Evolutionary conservation across 148 eudicot genomes (phyloP).

Genomic region (Euryodendron excelsum): DNA sequence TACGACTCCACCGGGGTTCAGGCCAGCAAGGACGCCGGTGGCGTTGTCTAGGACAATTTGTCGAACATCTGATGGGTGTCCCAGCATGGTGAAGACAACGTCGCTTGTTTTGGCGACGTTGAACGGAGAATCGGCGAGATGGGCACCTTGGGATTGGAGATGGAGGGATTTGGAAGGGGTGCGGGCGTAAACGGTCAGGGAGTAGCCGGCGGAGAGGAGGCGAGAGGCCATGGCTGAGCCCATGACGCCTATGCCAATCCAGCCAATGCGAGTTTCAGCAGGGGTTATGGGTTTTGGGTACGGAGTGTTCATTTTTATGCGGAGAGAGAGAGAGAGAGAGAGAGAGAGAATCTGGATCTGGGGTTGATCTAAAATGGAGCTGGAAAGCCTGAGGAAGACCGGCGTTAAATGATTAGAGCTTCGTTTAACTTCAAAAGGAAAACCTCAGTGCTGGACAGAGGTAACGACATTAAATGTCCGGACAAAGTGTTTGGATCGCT

Average conservation of each 20-base stretch:
- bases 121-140: slow-evolving; percentile 44
- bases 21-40: slow-evolving; percentile 36
- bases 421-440: too few relatives aligned
- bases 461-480: too few relatives aligned
- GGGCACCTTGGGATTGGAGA: slow-evolving; percentile 68
- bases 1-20: slow-evolving; percentile 43
- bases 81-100: slow-evolving; percentile 82
- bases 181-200: slow-evolving; percentile 69
- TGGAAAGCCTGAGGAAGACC: too few relatives aligned
- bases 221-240: slow-evolving; percentile 84
- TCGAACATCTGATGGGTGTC: slow-evolving; percentile 86
- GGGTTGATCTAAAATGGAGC: too few relatives aligned
- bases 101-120: slow-evolving; percentile 42
- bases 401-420: too few relatives aligned
- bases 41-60: slow-evolving; percentile 40
- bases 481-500: too few relatives aligned
- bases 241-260: slow-evolving; percentile 92
- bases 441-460: too few relatives aligned
- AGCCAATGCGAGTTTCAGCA: slow-evolving; percentile 55
- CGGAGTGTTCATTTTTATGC: slow-evolving; percentile 22
- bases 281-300: slow-evolving; percentile 57
- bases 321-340: neutral
- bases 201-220: slow-evolving; percentile 71
- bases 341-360: too few relatives aligned
- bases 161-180: slow-evolving; percentile 53